Conservation (phyloP, 192 early-diverging fungal species). For the Phycomyces blakesleeanus region DNA sequence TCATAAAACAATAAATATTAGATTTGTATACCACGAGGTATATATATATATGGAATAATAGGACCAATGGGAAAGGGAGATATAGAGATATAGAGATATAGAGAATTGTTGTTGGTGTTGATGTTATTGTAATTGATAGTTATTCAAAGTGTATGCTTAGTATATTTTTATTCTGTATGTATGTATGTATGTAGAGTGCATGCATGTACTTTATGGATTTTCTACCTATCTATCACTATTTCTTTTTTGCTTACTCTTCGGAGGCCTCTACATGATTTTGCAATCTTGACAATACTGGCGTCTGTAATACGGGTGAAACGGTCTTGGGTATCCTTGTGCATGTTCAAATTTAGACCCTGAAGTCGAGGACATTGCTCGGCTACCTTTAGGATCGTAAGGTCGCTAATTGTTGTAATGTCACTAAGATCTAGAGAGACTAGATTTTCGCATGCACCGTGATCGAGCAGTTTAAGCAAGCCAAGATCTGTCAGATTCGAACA, state of each 20-base stretch:
- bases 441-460: conserved; percentile 20
- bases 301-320: conserved; percentile 45
- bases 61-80: too few species aligned
- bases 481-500: conserved; percentile 41
- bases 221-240: too few species aligned
- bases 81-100: too few species aligned
- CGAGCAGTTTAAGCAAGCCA: conserved; percentile 40
- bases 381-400: conserved; percentile 37
- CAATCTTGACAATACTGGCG: conserved; percentile 39
- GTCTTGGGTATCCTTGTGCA: conserved; percentile 29
- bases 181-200: too few species aligned
- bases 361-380: conserved; percentile 41
- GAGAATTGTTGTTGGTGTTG: too few species aligned
- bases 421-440: conserved; percentile 49
- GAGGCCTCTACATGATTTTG: conserved; percentile 41
- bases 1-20: too few species aligned
- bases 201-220: too few species aligned
- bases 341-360: conserved; percentile 50
- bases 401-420: conserved; percentile 42
- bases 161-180: too few species aligned
- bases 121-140: too few species aligned
- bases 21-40: background rate
- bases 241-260: conserved; percentile 43
- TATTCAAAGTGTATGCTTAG: too few species aligned
- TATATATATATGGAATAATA: too few species aligned